Evolutionary conservation across 1,284 basidiomycete species (phyloP), one percentile per base, ranked within the genome.

Genomic region (Phylloboletellus chloephorus): DNA sequence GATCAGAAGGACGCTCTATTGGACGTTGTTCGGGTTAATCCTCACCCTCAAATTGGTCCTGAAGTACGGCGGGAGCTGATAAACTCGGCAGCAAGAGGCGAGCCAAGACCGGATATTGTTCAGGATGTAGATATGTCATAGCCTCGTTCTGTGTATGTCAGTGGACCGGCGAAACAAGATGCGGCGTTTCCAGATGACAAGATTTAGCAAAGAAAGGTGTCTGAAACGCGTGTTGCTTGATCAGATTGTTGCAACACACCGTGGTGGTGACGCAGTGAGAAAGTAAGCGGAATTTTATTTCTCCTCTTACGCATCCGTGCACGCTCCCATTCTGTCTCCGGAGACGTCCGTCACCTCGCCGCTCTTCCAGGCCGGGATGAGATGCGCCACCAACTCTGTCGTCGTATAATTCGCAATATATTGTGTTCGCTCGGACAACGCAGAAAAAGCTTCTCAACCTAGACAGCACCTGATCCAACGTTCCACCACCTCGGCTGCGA

Each of bases 1-100:
- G 95, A 99, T 63, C 96, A 99, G 62, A 98, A 98, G 64, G 90
- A 96, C 57, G 93, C 95, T 0, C 69, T 99, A n/a, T 67, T 98
- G 41, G 96, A 98, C 56, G 88, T 98, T 29, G 75, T 96, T 39
- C 79, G 93, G 23, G 85, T 79, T 3, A 86, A 90, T 37, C 80
- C 84, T 8, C 96, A 99, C 62, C 73, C 84, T 1, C 87, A 93
- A 54, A 97, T 98, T 57, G 78, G 88, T 31, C 73, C 82, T 0
- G 96, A 99, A 66, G 83, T 98, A 43, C 76, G 96, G 52, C 69
- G 96, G 49, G 96, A 98, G 63, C 66, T 89, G 24, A 72, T 85
- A 37, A 84, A 76, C 54, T 84, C 83, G 2, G 82, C 84, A 15
- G 75, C 71, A 25, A 71, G 87, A 54, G 84, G 81, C 1, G 83